Conservation (phyloP, 257 asterid genomes). For the Jacaranda mimosifolia region DNA sequence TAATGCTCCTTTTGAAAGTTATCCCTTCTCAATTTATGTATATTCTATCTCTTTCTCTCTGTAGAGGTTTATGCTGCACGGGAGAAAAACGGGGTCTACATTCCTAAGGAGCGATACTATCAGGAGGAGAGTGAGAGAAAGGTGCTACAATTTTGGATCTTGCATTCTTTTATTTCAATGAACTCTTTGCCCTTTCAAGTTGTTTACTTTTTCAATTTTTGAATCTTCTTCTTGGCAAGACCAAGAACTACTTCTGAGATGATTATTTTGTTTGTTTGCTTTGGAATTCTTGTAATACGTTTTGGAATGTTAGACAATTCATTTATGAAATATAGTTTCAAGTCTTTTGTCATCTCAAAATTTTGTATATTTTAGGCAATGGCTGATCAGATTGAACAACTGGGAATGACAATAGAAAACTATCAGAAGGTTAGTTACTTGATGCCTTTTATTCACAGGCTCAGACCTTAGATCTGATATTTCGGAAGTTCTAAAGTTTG, state of each 20-base stretch:
- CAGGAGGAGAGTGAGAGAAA: constrained; percentile 87
- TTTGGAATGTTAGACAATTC: neutral
- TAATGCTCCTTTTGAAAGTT: neutral
- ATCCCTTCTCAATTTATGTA: neutral
- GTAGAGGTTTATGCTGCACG: constrained; percentile 91
- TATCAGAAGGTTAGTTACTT: constrained; percentile 63
- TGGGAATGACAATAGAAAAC: constrained; percentile 75
- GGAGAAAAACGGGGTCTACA: constrained; percentile 87
- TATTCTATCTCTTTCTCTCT: constrained; percentile 1
- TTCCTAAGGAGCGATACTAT: constrained; percentile 82
- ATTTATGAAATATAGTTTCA: neutral
- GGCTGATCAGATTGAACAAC: constrained; percentile 91
- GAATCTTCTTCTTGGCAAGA: neutral
- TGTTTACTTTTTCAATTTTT: constrained; percentile 1
- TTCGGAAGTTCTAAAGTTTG: constrained; percentile 11
- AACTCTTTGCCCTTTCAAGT: constrained; percentile 6
- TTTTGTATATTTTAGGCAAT: constrained; percentile 59
- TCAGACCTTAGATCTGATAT: neutral
- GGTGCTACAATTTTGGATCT: constrained; percentile 45
- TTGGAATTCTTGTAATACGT: neutral
- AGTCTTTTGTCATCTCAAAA: neutral
- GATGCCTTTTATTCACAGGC: neutral
- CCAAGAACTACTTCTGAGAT: neutral
- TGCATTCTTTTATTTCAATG: neutral
- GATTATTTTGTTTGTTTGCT: neutral